Percentiles rank a stretch among this genome's conserved stretches.
Conservation (phyloP, 2,329 filamentous ascomycete species). For the Rutstroemia sydowiana region DNA sequence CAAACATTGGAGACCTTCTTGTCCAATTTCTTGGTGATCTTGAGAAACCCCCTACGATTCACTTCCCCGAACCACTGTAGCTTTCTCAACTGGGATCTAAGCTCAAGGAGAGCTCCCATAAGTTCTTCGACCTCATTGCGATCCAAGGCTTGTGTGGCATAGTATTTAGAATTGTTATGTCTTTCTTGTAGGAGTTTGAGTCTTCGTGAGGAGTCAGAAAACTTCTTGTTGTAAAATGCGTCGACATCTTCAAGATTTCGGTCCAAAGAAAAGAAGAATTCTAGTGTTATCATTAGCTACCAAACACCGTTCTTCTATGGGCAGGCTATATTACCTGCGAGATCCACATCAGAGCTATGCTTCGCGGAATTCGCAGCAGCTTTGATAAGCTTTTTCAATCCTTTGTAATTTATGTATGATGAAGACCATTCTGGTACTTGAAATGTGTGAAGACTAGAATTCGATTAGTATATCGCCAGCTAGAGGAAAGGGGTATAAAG, state of each 20-base stretch:
- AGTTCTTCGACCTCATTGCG: conserved; percentile 87
- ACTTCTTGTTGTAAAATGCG: conserved; percentile 94
- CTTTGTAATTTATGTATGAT: conserved; percentile 83
- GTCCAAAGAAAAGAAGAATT: conserved; percentile 94
- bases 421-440: conserved; percentile 83
- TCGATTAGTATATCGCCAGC: not conserved
- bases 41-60: conserved; percentile 88
- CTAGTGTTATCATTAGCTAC: conserved; percentile 41
- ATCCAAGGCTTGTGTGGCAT: conserved; percentile 66
- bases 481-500: not conserved
- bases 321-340: conserved; percentile 66
- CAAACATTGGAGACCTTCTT: conserved; percentile 77
- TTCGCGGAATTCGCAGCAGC: conserved; percentile 56
- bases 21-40: conserved; percentile 98
- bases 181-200: conserved; percentile 81
- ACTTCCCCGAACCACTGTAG: conserved; percentile 97
- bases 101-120: conserved; percentile 80
- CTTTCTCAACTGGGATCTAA: conserved; percentile 81
- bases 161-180: conserved; percentile 63
- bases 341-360: conserved; percentile 69
- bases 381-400: conserved; percentile 93
- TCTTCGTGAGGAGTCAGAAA: conserved; percentile 73
- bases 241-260: conserved; percentile 97
- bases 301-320: conserved; percentile 23
- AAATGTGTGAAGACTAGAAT: conserved; percentile 60